Percentiles rank a stretch among this genome's conserved stretches.
Conservation (phyloP, 2,329 filamentous ascomycete species). For the Colletotrichum sp. region DNA sequence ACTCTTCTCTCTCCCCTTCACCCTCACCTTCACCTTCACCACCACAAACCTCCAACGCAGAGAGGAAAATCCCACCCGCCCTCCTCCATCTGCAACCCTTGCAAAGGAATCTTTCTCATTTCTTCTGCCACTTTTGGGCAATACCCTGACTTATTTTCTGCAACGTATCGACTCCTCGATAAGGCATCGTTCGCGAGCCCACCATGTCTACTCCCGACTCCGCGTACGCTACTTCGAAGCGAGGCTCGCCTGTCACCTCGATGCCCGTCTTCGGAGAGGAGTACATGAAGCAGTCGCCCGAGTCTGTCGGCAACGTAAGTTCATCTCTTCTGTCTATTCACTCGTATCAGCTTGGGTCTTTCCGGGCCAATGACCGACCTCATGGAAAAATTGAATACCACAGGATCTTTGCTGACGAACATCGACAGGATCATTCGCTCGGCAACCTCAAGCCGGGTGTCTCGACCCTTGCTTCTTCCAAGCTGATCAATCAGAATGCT, state of each 20-base stretch:
- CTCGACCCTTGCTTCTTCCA: conserved; percentile 55
- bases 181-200: not conserved
- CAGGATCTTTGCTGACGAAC: not conserved
- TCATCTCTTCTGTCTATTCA: not conserved
- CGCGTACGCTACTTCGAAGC: not conserved
- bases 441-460: conserved; percentile 44
- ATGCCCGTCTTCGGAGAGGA: conserved; percentile 25
- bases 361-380: not conserved
- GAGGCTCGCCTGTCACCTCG: conserved; percentile 13
- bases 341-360: not conserved
- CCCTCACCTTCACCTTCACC: not conserved
- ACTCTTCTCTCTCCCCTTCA: not conserved
- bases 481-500: conserved; percentile 58
- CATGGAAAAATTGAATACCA: not conserved
- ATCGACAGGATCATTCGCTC: not conserved
- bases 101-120: conserved; percentile 15
- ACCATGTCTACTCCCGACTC: conserved; percentile 17
- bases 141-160: conserved; percentile 14
- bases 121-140: conserved; percentile 14
- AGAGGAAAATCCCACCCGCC: not conserved
- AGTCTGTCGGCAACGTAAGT: not conserved
- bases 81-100: not conserved
- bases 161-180: not conserved
- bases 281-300: conserved; percentile 7
- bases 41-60: not conserved